These are phyloP conservation scores for Penicillium robsamsonii DNA, from an alignment of 495 filamentous ascomycete species.

Conservation along the genomic window DNA sequence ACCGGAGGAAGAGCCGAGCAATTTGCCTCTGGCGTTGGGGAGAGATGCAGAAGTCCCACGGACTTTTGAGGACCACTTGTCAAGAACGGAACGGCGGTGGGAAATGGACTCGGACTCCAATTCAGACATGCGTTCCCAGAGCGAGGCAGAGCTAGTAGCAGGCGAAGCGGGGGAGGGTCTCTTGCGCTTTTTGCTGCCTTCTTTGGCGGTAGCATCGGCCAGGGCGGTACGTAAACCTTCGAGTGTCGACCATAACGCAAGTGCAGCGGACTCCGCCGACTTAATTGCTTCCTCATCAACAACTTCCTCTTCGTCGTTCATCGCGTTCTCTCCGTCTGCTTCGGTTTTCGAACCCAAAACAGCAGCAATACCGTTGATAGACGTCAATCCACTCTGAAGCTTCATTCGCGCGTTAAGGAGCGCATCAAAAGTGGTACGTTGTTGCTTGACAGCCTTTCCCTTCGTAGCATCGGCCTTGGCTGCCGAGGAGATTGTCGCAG, in stretches of 20 bases:
- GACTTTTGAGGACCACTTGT: constrained; percentile 54
- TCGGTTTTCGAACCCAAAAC: constrained; percentile 35
- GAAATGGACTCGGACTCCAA: constrained; percentile 54
- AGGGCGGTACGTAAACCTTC: constrained; percentile 67
- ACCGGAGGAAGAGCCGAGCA: constrained; percentile 40
- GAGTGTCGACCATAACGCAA: constrained; percentile 82
- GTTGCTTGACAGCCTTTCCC: constrained; percentile 77
- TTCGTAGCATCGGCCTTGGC: constrained; percentile 78
- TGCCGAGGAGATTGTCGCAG: constrained; percentile 66
- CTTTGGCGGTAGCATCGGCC: constrained; percentile 45
- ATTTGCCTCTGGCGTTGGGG: constrained; percentile 43
- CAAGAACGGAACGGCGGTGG: constrained; percentile 43
- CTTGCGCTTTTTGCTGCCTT: constrained; percentile 59
- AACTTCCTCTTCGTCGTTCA: constrained; percentile 36
- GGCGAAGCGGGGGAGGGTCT: constrained; percentile 47
- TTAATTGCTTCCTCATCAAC: constrained; percentile 51
- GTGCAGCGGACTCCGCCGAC: constrained; percentile 82
- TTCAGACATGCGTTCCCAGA: constrained; percentile 72
- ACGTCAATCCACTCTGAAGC: constrained; percentile 83
- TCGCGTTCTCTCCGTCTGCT: constrained; percentile 28
- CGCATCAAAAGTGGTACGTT: constrained; percentile 80
- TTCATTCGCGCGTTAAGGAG: constrained; percentile 85
- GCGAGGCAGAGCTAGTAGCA: constrained; percentile 48
- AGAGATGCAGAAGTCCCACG: constrained; percentile 41
- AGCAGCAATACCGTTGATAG: constrained; percentile 69